phyloP scores from a whole-genome alignment of 805 yeast species.

The Kodamaea jinghongensis region DNA sequence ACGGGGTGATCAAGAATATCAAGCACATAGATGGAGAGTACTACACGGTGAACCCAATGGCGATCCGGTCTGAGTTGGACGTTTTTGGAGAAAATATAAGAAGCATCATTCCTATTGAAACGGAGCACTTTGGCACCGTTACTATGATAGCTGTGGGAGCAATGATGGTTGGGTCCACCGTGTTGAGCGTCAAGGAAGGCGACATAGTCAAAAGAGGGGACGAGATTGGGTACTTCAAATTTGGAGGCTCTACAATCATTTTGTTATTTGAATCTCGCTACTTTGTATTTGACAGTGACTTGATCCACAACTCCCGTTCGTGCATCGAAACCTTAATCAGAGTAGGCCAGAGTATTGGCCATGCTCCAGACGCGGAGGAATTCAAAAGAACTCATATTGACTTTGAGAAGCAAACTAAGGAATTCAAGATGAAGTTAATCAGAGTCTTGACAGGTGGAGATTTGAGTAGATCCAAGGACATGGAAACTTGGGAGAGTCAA shows the following conservation, averaged over 20 bases:
- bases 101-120: constrained; percentile 70
- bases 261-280: constrained; percentile 53
- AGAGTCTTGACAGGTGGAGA: constrained; percentile 60
- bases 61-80: constrained; percentile 80
- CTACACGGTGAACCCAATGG: constrained; percentile 97
- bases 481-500: constrained; percentile 38
- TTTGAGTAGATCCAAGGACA: constrained; percentile 25
- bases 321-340: constrained; percentile 79
- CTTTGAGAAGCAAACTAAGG: constrained; percentile 46
- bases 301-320: constrained; percentile 61
- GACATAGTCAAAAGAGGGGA: constrained; percentile 63
- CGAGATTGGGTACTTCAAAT: constrained; percentile 91
- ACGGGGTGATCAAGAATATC: constrained; percentile 67
- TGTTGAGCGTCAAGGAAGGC: constrained; percentile 64
- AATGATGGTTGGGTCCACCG: constrained; percentile 96
- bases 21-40: constrained; percentile 80
- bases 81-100: constrained; percentile 92
- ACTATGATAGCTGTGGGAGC: constrained; percentile 88
- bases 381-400: constrained; percentile 45
- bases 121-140: constrained; percentile 75
- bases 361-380: constrained; percentile 50
- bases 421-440: constrained; percentile 48
- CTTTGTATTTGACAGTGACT: constrained; percentile 69
- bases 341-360: constrained; percentile 94
- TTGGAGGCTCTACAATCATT: constrained; percentile 90